Conservation (phyloP, 2,329 filamentous ascomycete species). For the Pezicula radicicola region DNA sequence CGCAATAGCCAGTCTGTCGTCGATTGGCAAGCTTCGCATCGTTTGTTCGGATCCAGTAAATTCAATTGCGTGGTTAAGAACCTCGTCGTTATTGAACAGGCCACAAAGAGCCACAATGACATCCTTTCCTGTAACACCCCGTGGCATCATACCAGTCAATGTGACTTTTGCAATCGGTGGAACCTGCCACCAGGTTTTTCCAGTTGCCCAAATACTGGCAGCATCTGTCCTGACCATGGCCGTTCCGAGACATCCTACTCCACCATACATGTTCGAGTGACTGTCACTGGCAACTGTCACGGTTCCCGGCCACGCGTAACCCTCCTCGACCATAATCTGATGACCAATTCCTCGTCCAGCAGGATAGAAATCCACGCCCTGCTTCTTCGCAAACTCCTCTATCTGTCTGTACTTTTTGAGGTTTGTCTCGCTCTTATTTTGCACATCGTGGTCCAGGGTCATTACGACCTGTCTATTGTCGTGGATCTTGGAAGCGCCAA, state of each 20-base stretch:
- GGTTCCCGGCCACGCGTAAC: slow-evolving; percentile 81
- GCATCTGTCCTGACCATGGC: slow-evolving; percentile 86
- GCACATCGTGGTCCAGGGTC: slow-evolving; percentile 84
- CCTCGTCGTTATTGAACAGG: slow-evolving; percentile 81
- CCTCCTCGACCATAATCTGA: slow-evolving; percentile 88
- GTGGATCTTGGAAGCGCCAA: slow-evolving; percentile 72
- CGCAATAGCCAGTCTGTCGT: slow-evolving; percentile 68
- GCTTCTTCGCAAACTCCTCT: slow-evolving; percentile 74
- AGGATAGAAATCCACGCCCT: slow-evolving; percentile 75
- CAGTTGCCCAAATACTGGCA: slow-evolving; percentile 80
- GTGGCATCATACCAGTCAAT: slow-evolving; percentile 70
- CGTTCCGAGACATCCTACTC: slow-evolving; percentile 72
- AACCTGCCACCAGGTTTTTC: slow-evolving; percentile 83
- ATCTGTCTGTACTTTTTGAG: slow-evolving; percentile 81
- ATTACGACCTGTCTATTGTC: slow-evolving; percentile 74
- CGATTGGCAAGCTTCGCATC: slow-evolving; percentile 66
- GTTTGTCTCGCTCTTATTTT: slow-evolving; percentile 76
- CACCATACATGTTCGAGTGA: slow-evolving; percentile 83
- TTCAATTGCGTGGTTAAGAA: slow-evolving; percentile 88
- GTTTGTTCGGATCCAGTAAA: slow-evolving; percentile 81
- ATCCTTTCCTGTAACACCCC: slow-evolving; percentile 87
- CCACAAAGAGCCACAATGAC: slow-evolving; percentile 88
- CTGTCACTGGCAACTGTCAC: slow-evolving; percentile 75
- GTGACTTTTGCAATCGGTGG: slow-evolving; percentile 81
- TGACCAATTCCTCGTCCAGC: slow-evolving; percentile 83